Conservation (phyloP, 2,329 filamentous ascomycete genomes). For the Sporothrix pseudoabietina region DNA sequence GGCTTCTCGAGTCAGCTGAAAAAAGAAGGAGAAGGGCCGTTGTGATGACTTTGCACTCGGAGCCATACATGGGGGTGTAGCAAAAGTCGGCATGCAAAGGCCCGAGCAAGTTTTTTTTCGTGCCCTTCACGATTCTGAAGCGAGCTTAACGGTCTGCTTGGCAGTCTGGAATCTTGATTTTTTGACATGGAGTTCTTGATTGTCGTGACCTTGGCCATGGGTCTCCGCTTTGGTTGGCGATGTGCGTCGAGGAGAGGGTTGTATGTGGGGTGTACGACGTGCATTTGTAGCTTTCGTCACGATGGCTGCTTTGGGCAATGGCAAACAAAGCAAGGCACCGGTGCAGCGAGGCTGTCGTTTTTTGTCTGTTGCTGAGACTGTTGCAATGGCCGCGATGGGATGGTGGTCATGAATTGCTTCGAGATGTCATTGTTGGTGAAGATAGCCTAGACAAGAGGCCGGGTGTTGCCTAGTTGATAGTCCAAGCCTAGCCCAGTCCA, state of each 20-base stretch:
- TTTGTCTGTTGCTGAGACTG: background rate
- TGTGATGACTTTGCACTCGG: background rate
- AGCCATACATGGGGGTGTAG: background rate
- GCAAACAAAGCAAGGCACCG: background rate
- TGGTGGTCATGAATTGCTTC: background rate
- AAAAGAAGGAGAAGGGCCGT: background rate
- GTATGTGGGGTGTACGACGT: background rate
- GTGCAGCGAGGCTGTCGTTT: background rate
- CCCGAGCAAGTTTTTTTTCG: background rate
- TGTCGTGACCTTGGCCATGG: background rate
- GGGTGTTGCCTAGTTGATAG: background rate
- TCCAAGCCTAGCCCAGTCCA: constrained; percentile 1
- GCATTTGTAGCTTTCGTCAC: background rate
- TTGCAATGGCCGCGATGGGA: background rate
- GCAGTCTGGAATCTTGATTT: background rate
- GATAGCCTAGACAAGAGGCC: background rate
- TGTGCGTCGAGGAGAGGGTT: background rate
- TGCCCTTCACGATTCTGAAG: background rate
- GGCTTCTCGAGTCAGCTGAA: background rate
- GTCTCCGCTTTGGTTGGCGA: constrained; percentile 11
- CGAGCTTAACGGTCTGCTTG: background rate
- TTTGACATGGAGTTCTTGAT: background rate
- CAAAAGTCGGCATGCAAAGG: background rate
- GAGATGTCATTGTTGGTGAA: background rate
- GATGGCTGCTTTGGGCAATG: constrained; percentile 1